Conservation (phyloP, 2,329 filamentous ascomycete genomes). For the Cephalotrichum gorgonifer region DNA sequence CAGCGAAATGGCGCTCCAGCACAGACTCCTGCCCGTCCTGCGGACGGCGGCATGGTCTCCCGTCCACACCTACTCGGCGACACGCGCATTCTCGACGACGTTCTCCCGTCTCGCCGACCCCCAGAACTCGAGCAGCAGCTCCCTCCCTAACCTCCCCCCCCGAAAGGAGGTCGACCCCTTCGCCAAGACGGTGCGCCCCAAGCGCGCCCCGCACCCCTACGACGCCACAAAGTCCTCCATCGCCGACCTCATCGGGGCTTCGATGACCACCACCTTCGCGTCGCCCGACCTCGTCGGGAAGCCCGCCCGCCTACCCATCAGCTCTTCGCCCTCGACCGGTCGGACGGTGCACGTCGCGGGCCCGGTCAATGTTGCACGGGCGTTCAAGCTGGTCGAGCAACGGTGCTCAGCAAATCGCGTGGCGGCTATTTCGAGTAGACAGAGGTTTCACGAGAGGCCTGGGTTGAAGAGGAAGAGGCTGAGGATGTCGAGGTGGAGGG, state of each 20-base stretch:
- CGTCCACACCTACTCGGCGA: neutral
- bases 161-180: neutral
- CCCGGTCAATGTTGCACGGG: slow-evolving; percentile 32
- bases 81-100: slow-evolving; percentile 5
- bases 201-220: neutral
- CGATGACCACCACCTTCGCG: slow-evolving; percentile 25
- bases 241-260: slow-evolving; percentile 11
- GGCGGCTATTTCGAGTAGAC: slow-evolving; percentile 39
- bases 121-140: neutral
- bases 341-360: slow-evolving; percentile 30
- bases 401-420: slow-evolving; percentile 44
- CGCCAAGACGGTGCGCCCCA: neutral
- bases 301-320: slow-evolving; percentile 18
- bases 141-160: neutral
- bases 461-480: slow-evolving; percentile 72
- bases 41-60: neutral
- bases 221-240: slow-evolving; percentile 7
- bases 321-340: slow-evolving; percentile 30
- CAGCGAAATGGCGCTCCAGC: slow-evolving; percentile 3
- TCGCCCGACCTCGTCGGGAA: slow-evolving; percentile 16
- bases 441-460: slow-evolving; percentile 64
- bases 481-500: slow-evolving; percentile 57
- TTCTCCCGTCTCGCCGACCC: neutral
- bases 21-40: neutral
- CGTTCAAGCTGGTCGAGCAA: slow-evolving; percentile 29